Percentiles rank a stretch among this genome's conserved stretches.
Evolutionary conservation across 2,329 filamentous ascomycete species (phyloP).

Genomic region (Beauveria brongniartii): DNA sequence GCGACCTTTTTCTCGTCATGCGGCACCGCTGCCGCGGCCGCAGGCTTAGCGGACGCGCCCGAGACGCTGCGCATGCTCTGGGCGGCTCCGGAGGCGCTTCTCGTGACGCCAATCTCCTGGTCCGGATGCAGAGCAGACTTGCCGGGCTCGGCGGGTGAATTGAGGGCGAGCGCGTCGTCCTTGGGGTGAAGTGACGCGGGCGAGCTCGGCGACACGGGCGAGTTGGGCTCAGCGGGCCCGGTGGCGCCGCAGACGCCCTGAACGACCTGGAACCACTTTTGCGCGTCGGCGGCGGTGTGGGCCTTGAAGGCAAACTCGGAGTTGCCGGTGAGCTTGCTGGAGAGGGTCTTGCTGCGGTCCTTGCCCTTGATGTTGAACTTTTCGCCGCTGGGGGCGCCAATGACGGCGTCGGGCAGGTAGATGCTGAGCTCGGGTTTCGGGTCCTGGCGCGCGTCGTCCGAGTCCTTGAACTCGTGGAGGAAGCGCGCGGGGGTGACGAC

Average conservation of each 20-base stretch:
- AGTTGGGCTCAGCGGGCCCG: constrained; percentile 25
- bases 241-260: constrained; percentile 48
- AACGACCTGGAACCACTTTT: constrained; percentile 78
- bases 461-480: constrained; percentile 93
- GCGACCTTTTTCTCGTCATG: constrained; percentile 5
- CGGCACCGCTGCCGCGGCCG: neutral
- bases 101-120: constrained; percentile 9
- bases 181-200: neutral
- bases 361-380: constrained; percentile 97
- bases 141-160: neutral
- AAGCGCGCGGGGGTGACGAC: constrained; percentile 83
- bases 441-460: constrained; percentile 63
- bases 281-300: constrained; percentile 67
- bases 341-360: constrained; percentile 72
- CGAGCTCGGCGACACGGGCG: constrained; percentile 16
- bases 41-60: neutral
- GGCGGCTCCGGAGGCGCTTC: constrained; percentile 11
- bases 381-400: constrained; percentile 62
- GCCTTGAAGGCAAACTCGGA: constrained; percentile 86
- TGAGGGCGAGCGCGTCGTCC: constrained; percentile 6
- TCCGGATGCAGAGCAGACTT: neutral
- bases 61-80: constrained; percentile 22
- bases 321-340: constrained; percentile 69
- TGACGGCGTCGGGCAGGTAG: constrained; percentile 81
- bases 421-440: constrained; percentile 80